These are phyloP conservation scores for Lodderomyces metapsilosis DNA, from an alignment of 1,139 yeast species.

Conservation along the genomic window DNA sequence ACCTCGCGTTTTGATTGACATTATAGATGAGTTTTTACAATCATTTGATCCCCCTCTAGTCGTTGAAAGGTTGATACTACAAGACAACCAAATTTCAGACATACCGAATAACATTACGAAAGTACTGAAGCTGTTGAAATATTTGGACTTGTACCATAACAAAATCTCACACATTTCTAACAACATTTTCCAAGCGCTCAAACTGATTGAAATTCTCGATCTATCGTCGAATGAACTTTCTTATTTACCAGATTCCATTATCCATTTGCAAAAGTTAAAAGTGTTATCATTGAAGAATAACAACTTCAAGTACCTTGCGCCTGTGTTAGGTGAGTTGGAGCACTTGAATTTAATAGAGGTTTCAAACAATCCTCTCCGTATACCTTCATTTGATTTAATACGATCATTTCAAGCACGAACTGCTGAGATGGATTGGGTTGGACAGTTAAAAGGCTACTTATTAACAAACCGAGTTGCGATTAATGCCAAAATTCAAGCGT, in stretches of 20 bases:
- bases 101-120: constrained; percentile 50
- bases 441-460: constrained; percentile 46
- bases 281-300: constrained; percentile 67
- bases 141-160: constrained; percentile 68
- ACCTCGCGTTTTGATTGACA: constrained; percentile 24
- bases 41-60: constrained; percentile 33
- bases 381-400: constrained; percentile 46
- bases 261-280: constrained; percentile 43
- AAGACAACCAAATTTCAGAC: constrained; percentile 46
- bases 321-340: constrained; percentile 50
- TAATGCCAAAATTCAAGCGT: constrained; percentile 22
- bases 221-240: constrained; percentile 56
- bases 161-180: constrained; percentile 52
- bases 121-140: constrained; percentile 48
- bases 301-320: constrained; percentile 56
- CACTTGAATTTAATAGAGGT: constrained; percentile 64
- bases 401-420: constrained; percentile 35
- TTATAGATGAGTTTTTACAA: constrained; percentile 24
- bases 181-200: constrained; percentile 26
- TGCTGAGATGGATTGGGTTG: constrained; percentile 55
- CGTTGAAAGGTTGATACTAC: constrained; percentile 54
- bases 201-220: constrained; percentile 63
- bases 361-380: constrained; percentile 62
- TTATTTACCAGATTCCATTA: constrained; percentile 40
- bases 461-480: constrained; percentile 27